Conservation (phyloP, 495 filamentous ascomycete genomes). For the Friedmanniomyces simplex region DNA sequence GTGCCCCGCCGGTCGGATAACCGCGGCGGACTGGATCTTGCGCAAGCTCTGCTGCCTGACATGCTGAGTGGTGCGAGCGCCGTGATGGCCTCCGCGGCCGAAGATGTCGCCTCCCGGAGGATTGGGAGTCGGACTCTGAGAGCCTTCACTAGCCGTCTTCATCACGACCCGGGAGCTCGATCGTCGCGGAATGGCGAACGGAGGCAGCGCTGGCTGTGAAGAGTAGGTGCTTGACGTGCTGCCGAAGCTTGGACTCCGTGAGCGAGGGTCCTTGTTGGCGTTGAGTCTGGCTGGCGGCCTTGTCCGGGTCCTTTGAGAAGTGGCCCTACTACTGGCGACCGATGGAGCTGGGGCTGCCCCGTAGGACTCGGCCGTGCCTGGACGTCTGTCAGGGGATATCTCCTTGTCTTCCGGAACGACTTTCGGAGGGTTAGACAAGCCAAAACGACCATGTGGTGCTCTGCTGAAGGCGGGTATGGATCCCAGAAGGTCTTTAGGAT, state of each 20-base stretch:
- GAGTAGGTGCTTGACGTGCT: conserved; percentile 34
- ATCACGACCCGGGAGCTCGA: conserved; percentile 72
- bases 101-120: background rate
- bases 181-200: conserved; percentile 83
- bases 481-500: conserved; percentile 21
- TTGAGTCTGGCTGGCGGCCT: conserved; percentile 59
- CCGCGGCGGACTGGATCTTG: conserved; percentile 72
- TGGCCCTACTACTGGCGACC: conserved; percentile 15
- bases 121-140: conserved; percentile 60
- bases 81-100: conserved; percentile 15
- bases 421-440: conserved; percentile 31
- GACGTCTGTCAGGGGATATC: conserved; percentile 21
- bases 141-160: conserved; percentile 63
- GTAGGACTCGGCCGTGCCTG: conserved; percentile 14
- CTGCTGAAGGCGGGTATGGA: conserved; percentile 7
- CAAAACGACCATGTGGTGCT: conserved; percentile 23
- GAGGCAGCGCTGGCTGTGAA: conserved; percentile 21
- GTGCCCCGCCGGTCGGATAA: conserved; percentile 46
- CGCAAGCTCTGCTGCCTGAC: conserved; percentile 47
- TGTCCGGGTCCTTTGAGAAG: conserved; percentile 25
- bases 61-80: conserved; percentile 23
- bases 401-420: conserved; percentile 36
- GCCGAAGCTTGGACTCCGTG: conserved; percentile 65
- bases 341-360: conserved; percentile 19
- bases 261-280: conserved; percentile 52